Evolutionary conservation across 2,329 filamentous ascomycete genomes (phyloP).

Genomic region (Paecilomyces formosus): DNA sequence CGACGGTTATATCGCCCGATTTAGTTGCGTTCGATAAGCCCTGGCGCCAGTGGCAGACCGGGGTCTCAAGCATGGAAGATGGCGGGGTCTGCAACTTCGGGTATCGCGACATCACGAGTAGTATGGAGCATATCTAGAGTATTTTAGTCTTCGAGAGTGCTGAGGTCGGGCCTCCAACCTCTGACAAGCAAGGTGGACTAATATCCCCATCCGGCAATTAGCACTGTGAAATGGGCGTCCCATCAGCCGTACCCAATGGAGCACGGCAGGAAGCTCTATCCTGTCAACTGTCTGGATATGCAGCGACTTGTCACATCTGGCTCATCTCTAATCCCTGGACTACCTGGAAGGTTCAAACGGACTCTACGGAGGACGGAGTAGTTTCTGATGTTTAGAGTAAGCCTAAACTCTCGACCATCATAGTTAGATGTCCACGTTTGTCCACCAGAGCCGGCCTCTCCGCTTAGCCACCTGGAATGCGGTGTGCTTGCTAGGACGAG

Average conservation of each 20-base stretch:
- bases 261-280: not conserved
- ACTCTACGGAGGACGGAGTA: not conserved
- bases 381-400: not conserved
- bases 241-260: not conserved
- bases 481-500: not conserved
- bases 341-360: not conserved
- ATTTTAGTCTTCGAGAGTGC: not conserved
- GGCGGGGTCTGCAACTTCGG: not conserved
- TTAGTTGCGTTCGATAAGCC: not conserved
- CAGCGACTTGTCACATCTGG: constrained; percentile 1
- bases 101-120: not conserved
- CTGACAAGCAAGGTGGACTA: not conserved
- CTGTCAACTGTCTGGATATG: not conserved
- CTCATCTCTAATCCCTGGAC: not conserved
- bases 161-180: not conserved
- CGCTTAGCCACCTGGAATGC: not conserved
- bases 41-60: not conserved
- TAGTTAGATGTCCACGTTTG: not conserved
- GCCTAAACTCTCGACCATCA: not conserved
- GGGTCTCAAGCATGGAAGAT: not conserved
- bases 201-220: not conserved
- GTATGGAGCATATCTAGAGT: not conserved
- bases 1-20: not conserved
- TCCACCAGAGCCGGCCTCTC: not conserved
- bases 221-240: not conserved